Evolutionary conservation across 352 stramenopile species (phyloP), one percentile per base, ranked within the genome.

Genomic region (Globisporangium okanoganense): DNA sequence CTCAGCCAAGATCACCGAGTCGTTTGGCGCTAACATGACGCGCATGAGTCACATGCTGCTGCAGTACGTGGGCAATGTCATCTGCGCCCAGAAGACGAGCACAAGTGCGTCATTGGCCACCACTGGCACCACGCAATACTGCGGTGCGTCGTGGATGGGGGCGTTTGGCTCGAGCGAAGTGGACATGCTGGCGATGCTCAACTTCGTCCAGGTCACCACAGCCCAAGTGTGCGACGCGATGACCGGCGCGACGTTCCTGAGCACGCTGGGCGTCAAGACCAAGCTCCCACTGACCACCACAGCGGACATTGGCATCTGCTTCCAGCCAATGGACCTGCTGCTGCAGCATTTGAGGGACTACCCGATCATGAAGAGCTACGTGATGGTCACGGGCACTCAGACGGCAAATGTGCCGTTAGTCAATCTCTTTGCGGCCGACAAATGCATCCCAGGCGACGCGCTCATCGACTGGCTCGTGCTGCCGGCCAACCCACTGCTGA

Each of bases 181-280:
- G 1, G 25, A 66, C 5, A 41, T 65, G 12, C 36, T 56, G 1
- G 51, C 70, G 22, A 47, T 73, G 57, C 13, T 67, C 2, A 41
- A 61, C 12, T 44, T 76, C 5, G 24, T 63, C 3, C 69, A 84
- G 43, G 72, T 88, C 40, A 71, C 79, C 2, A 84, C 77, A 29
- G 61, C 74, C 31, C 68, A 78, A 50, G 79, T 75, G 41, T 88
- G 76, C 66, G 64, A 67, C n/a, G 69, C 73, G 5, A 72, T 83
- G 43, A 65, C 43, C 0, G 77, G 69, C 22, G 65, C 72, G 20
- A 10, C 51, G 1, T 85, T 87, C 68, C 74, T 58, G 33, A 78
- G 64, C 35, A 79, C 79, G 1, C 63, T 65, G 3, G 58, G 61
- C 4, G 29, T 9, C 13, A 57, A 55, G 1, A 50, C 50, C 8